These are phyloP conservation scores for Trematosphaeria pertusa DNA, from an alignment of 2,329 filamentous ascomycete genomes.

Conservation along the genomic window DNA sequence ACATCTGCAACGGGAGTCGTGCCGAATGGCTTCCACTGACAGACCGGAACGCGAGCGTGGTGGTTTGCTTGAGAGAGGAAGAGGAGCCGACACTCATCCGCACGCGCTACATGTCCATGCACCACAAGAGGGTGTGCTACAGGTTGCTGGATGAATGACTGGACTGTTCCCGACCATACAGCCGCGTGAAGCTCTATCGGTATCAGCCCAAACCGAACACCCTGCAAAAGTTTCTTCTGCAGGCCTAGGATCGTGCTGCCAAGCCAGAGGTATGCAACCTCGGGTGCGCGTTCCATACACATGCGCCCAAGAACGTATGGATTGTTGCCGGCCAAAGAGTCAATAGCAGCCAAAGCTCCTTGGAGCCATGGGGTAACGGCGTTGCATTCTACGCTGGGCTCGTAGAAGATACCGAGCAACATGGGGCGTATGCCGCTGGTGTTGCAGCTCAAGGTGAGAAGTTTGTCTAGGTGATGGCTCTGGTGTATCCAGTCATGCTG, in stretches of 20 bases:
- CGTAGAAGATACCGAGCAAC: conserved; percentile 35
- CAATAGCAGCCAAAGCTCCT: conserved; percentile 31
- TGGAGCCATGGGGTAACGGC: conserved; percentile 38
- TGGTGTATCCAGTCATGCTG: no score
- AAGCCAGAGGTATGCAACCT: conserved; percentile 35
- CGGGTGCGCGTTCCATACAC: conserved; percentile 30
- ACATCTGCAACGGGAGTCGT: conserved; percentile 6
- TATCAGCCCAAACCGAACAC: conserved; percentile 30
- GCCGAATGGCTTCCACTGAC: conserved; percentile 10
- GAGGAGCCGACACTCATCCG: conserved; percentile 39
- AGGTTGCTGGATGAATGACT: conserved; percentile 34
- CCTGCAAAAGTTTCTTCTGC: conserved; percentile 20
- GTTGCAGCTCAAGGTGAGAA: conserved; percentile 34
- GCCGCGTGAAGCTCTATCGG: conserved; percentile 35
- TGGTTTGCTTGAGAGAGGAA: conserved; percentile 30
- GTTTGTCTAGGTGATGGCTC: conserved; percentile 22
- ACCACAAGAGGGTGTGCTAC: conserved; percentile 14
- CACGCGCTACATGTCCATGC: conserved; percentile 22
- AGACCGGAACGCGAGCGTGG: conserved; percentile 19
- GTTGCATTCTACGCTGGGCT: conserved; percentile 37
- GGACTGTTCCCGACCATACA: conserved; percentile 35
- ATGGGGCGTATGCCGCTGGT: conserved; percentile 28
- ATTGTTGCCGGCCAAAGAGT: conserved; percentile 15
- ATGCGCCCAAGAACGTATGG: conserved; percentile 28
- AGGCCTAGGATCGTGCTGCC: conserved; percentile 28